phyloP scores from a whole-genome alignment of 169 alveolate species.

The Toxoplasma gondii region DNA sequence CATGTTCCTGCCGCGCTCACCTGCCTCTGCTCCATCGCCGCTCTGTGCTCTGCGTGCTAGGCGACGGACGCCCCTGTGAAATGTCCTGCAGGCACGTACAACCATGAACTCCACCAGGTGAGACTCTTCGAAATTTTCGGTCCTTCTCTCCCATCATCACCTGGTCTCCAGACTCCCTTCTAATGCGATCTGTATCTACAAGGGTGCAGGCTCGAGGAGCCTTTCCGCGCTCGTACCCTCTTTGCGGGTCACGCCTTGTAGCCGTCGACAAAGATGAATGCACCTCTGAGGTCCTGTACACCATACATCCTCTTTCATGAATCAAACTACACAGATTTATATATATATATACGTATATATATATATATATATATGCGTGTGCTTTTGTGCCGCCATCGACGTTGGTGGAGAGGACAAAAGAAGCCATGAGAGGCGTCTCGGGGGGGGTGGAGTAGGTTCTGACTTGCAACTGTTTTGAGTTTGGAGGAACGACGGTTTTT shows the following conservation, averaged over 20 bases:
- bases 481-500: too few relatives aligned
- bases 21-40: neutral
- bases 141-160: neutral
- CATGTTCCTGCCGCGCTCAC: too few relatives aligned
- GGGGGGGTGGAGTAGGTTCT: too few relatives aligned
- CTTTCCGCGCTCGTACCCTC: neutral
- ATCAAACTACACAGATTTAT: too few relatives aligned
- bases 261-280: neutral
- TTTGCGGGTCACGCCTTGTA: neutral
- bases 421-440: too few relatives aligned
- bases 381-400: too few relatives aligned
- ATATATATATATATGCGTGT: too few relatives aligned
- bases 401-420: too few relatives aligned
- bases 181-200: neutral
- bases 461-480: too few relatives aligned
- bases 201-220: neutral
- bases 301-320: too few relatives aligned
- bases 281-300: neutral
- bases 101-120: conserved; percentile 6
- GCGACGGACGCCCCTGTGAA: neutral
- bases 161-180: neutral
- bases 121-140: neutral
- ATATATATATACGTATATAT: too few relatives aligned
- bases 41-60: neutral
- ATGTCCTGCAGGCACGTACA: neutral